Percentiles rank a stretch among this genome's conserved stretches.
Conservation (phyloP, 768 basidiomycete species). For the Suillus subaureus region DNA sequence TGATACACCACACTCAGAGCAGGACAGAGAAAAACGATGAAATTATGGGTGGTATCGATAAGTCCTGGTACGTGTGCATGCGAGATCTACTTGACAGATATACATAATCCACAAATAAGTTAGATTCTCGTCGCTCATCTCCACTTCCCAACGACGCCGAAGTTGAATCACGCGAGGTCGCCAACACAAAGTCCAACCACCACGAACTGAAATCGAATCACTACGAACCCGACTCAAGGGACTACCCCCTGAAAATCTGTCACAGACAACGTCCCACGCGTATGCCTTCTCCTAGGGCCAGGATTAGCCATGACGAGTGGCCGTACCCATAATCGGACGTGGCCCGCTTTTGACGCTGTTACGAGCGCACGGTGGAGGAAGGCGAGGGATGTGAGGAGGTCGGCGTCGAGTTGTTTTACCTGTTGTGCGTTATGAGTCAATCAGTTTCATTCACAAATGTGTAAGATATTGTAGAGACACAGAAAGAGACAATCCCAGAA, state of each 20-base stretch:
- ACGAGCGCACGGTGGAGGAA: conserved; percentile 81
- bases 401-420: conserved; percentile 82
- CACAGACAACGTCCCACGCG: conserved; percentile 32
- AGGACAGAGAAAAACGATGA: background rate
- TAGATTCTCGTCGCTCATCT: conserved; percentile 12
- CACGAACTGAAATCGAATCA: background rate
- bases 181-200: background rate
- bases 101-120: conserved; percentile 19
- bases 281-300: conserved; percentile 28
- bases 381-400: conserved; percentile 71
- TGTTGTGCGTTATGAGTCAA: conserved; percentile 28
- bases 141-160: conserved; percentile 14
- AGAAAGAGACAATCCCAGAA: no score
- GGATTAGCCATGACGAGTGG: conserved; percentile 54
- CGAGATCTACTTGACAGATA: conserved; percentile 13
- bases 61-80: background rate
- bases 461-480: no score
- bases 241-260: conserved; percentile 32
- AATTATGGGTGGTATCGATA: conserved; percentile 11
- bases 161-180: background rate
- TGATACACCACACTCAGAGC: background rate
- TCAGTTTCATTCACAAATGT: background rate
- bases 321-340: conserved; percentile 84
- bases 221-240: conserved; percentile 11
- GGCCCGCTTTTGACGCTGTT: conserved; percentile 76